These are phyloP conservation scores for Starmerella etchellsii DNA, from an alignment of 805 yeast genomes.

Conservation along the genomic window DNA sequence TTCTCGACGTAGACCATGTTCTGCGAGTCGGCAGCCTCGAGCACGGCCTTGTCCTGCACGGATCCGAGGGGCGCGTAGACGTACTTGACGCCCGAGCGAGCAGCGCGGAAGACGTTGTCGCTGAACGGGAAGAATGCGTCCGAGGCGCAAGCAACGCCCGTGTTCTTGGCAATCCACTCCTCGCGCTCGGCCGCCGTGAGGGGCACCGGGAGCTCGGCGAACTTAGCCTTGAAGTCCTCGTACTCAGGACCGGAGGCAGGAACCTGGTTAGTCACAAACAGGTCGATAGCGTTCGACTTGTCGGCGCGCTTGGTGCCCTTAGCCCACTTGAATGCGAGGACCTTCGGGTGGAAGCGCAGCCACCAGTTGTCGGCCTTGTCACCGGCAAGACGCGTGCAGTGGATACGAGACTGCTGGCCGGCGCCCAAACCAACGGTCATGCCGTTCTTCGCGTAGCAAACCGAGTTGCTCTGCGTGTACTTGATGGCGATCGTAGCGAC, in stretches of 20 bases:
- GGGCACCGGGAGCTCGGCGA: constrained; percentile 71
- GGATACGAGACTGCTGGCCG: constrained; percentile 98
- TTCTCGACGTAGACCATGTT: constrained; percentile 89
- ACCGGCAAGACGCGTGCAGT: constrained; percentile 98
- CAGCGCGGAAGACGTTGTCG: constrained; percentile 97
- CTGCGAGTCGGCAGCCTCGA: constrained; percentile 87
- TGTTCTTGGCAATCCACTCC: constrained; percentile 73
- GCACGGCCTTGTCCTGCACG: constrained; percentile 92
- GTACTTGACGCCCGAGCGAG: constrained; percentile 87
- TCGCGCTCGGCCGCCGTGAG: constrained; percentile 69
- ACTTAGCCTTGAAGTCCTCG: constrained; percentile 81
- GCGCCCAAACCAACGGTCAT: constrained; percentile 99
- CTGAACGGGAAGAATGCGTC: constrained; percentile 99
- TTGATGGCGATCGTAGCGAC: constrained; percentile 96
- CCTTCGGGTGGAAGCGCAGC: constrained; percentile 97
- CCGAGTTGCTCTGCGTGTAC: constrained; percentile 97
- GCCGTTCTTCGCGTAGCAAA: constrained; percentile 96
- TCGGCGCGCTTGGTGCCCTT: constrained; percentile 98
- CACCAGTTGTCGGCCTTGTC: constrained; percentile 99
- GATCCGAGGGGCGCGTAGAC: constrained; percentile 97
- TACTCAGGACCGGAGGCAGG: constrained; percentile 89
- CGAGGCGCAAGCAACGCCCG: constrained; percentile 80
- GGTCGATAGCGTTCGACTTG: constrained; percentile 93
- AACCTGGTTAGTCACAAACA: constrained; percentile 80
- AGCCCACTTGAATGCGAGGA: constrained; percentile 89